These are phyloP conservation scores for Alternaria infectoria DNA, from an alignment of 2,329 filamentous ascomycete genomes.

Conservation along the genomic window DNA sequence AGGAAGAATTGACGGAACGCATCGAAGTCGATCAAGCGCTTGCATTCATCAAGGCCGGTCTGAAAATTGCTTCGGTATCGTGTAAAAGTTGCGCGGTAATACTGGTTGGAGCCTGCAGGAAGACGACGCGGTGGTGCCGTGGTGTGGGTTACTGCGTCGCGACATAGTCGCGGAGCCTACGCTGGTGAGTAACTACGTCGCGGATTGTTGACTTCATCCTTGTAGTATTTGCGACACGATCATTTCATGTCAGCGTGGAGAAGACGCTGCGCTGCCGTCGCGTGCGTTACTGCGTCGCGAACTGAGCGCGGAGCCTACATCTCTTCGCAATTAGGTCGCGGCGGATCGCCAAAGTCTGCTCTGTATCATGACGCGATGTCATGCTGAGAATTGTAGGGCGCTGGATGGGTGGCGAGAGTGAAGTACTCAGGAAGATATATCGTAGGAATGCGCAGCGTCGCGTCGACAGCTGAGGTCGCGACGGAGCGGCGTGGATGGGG, in stretches of 20 bases:
- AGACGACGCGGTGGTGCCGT: background rate
- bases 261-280: background rate
- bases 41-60: background rate
- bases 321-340: background rate
- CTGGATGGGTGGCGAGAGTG: background rate
- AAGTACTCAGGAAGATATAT: background rate
- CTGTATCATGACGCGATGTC: background rate
- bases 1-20: background rate
- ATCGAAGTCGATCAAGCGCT: background rate
- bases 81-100: background rate
- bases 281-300: background rate
- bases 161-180: background rate
- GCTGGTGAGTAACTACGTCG: too few species aligned
- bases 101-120: accelerated
- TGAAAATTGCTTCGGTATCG: background rate
- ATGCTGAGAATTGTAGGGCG: background rate
- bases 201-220: background rate
- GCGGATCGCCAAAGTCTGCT: background rate
- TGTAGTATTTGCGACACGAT: accelerated
- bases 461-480: background rate
- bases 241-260: background rate
- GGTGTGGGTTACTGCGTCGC: background rate
- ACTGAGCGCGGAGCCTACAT: background rate
- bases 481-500: background rate
- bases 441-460: background rate